Base-by-base conservation (phyloP, 805 yeast genomes). In the Candida maltosa region DNA sequence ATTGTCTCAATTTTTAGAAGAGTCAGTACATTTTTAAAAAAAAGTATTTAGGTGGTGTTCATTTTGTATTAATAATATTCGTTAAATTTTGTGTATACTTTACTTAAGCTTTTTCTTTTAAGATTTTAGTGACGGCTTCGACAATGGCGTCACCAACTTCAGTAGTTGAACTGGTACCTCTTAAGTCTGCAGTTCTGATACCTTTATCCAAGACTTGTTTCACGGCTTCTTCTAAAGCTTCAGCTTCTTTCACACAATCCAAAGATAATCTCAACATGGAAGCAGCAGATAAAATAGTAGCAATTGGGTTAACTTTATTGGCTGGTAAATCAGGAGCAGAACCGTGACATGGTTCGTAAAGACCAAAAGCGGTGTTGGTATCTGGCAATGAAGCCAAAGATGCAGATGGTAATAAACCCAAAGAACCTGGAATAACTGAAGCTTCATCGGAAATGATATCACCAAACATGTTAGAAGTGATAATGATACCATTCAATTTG, bases 371-470 rank as follows among this genome's bases (percentile, higher is more conserved):
- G 33, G 75, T 70, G 73, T 89, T 89, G 26, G 91, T 78, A 63
- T 91, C 96, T 35, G 98, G 98, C 56, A 93, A 74, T n/a, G 97
- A 87, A 3, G 97, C 93, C 55, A 93, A 76, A 15, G 97, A 91
- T 3, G 98, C 94, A 38, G 96, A 87, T 33, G 98, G 98, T 46
- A 93, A 75, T 48, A 93, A 76, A 42, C 98, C 98, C 44, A 93
- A 73, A 17, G 97, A 91, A 30, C 98, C 98, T 29, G 98, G 98
- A 51, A 93, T 93, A 32, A 89, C 97, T 14, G 95, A 84, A 20
- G 97, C 97, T 70, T 93, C 98, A 62, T 93, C 98, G 38, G 95
- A 85, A 52, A 93, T 87, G 61, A 93, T 93, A 62, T 93, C 98
- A 56, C 98, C 98, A 61, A 93, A 93, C 95, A 93, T 91, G 70